Evolutionary conservation across 2,329 filamentous ascomycete species (phyloP).

Genomic region (Fusarium sp.): DNA sequence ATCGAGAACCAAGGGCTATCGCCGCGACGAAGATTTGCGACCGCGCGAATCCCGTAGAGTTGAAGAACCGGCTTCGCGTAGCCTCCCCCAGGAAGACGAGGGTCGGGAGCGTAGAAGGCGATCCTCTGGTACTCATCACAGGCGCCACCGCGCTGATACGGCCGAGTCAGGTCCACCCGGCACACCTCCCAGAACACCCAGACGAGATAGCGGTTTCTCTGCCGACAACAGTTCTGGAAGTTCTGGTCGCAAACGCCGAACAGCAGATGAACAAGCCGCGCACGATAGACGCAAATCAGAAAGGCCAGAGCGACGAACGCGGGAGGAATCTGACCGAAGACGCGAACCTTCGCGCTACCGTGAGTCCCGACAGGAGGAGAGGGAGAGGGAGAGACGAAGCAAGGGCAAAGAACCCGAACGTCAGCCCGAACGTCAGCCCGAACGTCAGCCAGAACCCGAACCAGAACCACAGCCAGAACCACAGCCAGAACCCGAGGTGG

Average conservation of each 20-base stretch:
- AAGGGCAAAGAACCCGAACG: slow-evolving; percentile 47
- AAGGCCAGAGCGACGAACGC: slow-evolving; percentile 48
- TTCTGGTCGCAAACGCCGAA: slow-evolving; percentile 53
- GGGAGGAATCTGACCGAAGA: slow-evolving; percentile 40
- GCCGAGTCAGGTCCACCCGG: slow-evolving; percentile 47
- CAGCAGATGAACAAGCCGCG: slow-evolving; percentile 61
- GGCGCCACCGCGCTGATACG: slow-evolving; percentile 55
- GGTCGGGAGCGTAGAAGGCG: slow-evolving; percentile 32
- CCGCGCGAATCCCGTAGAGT: slow-evolving; percentile 23
- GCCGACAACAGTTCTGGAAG: slow-evolving; percentile 53
- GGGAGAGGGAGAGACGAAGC: slow-evolving; percentile 23
- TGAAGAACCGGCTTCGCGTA: slow-evolving; percentile 26
- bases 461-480: slow-evolving; percentile 37
- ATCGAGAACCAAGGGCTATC: slow-evolving; percentile 22
- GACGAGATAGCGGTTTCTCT: slow-evolving; percentile 60
- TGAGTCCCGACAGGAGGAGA: slow-evolving; percentile 6
- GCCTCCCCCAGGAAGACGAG: slow-evolving; percentile 35
- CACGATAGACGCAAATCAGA: slow-evolving; percentile 63
- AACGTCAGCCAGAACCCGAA: slow-evolving; percentile 25
- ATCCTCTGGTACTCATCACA: slow-evolving; percentile 47
- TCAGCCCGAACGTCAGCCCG: slow-evolving; percentile 24
- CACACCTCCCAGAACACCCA: slow-evolving; percentile 54
- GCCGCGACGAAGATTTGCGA: slow-evolving; percentile 37
- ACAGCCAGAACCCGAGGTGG: slow-evolving; percentile 27
- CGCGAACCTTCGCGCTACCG: slow-evolving; percentile 31